phyloP scores from a whole-genome alignment of 164 flowering plant genomes.

The Kalanchoe fedtschenkoi region DNA sequence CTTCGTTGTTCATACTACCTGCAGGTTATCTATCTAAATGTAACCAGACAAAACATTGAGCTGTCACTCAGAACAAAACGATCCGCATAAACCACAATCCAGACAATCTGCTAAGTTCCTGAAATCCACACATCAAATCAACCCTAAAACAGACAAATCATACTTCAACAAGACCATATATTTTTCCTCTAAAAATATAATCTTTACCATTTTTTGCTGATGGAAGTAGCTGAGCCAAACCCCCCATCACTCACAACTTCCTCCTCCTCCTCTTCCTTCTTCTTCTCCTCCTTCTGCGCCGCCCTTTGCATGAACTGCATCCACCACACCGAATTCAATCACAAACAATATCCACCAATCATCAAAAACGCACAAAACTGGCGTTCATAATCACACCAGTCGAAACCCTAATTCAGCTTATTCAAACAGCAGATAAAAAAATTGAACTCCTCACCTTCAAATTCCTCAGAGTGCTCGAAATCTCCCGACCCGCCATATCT shows the following conservation, averaged over 20 bases:
- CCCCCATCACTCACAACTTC: neutral
- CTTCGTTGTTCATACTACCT: neutral
- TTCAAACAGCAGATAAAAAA: neutral
- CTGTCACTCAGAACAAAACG: neutral
- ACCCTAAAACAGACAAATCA: neutral
- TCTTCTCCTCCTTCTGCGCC: conserved; percentile 4
- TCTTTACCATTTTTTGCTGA: neutral
- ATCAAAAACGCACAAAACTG: neutral
- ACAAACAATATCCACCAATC: neutral
- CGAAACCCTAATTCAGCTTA: neutral
- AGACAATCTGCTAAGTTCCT: no score
- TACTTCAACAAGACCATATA: neutral
- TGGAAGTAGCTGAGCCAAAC: neutral
- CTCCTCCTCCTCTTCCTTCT: conserved; percentile 5
- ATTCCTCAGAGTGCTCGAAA: conserved; percentile 6
- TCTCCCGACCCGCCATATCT: conserved; percentile 1
- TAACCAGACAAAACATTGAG: neutral
- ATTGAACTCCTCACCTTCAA: neutral
- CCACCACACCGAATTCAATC: neutral
- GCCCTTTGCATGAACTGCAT: conserved; percentile 9
- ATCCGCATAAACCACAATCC: neutral
- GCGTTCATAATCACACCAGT: neutral
- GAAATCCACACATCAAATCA: no score
- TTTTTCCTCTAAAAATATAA: neutral
- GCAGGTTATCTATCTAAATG: neutral